These are phyloP conservation scores for rapeseed (Brassica napus) DNA, from an alignment of 345 rosid genomes.

Conservation along the genomic window Da-Ae NC_063447.1:3742501-3743000, in stretches of 20 bases:
- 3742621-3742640: constrained; percentile 4
- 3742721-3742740: not conserved
- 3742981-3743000: not conserved
- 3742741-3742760: constrained; percentile 26
- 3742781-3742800: constrained; percentile 3
- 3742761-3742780: constrained; percentile 7
- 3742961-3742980: too few species aligned
- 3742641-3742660: not conserved
- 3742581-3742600: not conserved
- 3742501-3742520: not conserved
- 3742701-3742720: not conserved
- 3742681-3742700: constrained; percentile 28
- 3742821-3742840: constrained; percentile 1
- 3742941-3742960: not conserved
- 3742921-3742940: not conserved
- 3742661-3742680: constrained; percentile 16
- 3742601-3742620: not conserved
- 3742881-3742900: not conserved
- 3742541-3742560: not conserved
- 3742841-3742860: not conserved
- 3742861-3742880: not conserved
- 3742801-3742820: not conserved
- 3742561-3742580: not conserved
- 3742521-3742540: not conserved
- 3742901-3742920: not conserved